Percentiles rank a stretch among this genome's conserved stretches.
These are phyloP conservation scores for Aspergillus eucalypticola DNA, from an alignment of 2,329 filamentous ascomycete genomes.

Conservation along the genomic window DNA sequence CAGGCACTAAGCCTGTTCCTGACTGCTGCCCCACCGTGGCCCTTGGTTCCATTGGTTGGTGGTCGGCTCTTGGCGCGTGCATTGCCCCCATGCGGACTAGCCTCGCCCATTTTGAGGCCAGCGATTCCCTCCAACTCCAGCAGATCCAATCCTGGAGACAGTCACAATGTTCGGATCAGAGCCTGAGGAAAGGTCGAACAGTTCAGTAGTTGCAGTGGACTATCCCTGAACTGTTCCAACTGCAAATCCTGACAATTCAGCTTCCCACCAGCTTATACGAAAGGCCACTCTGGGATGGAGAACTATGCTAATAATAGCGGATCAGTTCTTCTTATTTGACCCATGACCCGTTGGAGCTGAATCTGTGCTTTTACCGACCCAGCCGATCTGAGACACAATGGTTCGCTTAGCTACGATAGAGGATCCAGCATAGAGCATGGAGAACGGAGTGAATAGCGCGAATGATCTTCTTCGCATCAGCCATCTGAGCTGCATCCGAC, in stretches of 20 bases:
- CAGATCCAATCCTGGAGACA: not conserved
- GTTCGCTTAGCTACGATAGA: not conserved
- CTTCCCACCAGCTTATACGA: not conserved
- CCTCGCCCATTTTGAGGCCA: not conserved
- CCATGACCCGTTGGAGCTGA: not conserved
- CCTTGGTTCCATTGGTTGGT: not conserved
- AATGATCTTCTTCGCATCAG: not conserved
- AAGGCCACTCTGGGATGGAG: not conserved
- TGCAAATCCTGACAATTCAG: no score
- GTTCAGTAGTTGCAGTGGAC: not conserved
- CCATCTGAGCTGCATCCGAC: not conserved
- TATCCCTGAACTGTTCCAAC: not conserved
- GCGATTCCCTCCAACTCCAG: not conserved
- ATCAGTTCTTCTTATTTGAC: not conserved
- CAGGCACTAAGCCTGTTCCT: not conserved
- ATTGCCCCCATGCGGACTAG: not conserved
- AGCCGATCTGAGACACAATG: constrained; percentile 1
- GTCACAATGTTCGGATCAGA: not conserved
- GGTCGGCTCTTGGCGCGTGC: not conserved
- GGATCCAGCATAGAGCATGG: not conserved
- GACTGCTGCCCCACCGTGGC: not conserved
- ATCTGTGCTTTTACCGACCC: not conserved
- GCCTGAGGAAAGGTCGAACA: not conserved
- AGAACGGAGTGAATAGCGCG: not conserved
- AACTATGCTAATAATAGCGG: not conserved